Evolutionary conservation across 371 early-diverging fungal species (phyloP), one percentile per base, ranked within the genome.

Genomic region (Mortierella sp.): DNA sequence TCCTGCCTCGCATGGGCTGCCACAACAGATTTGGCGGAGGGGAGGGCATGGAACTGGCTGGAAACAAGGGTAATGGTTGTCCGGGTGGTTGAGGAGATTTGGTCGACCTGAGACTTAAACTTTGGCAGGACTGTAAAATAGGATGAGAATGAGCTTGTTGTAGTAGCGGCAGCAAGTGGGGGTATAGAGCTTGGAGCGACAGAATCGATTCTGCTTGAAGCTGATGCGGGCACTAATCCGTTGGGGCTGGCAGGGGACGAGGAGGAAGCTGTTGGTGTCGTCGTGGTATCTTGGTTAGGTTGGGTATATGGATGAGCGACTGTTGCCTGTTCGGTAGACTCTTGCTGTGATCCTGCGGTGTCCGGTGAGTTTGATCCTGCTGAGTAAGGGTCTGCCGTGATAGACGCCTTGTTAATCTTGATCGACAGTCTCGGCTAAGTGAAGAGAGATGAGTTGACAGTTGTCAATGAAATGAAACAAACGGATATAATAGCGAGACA

Each of bases 401-500:
- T 82, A 34, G 72, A 58, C 0, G 79, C 69, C 52, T 79, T 78
- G 71, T 68, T 79, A 61, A 83, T 67, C 68, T 83, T 78, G 79
- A 73, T 85, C 75, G 74, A 89, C 80, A 70, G 88, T 84, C 39
- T 89, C 16, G 43, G 91, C 91, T 68, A 88, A 11, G 19, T 24
- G n/a, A n/a, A n/a, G 31, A 24, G 47, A 41, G 2, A n/a, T 22
- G 29, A 43, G 55, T 31, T 8, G 66, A 1, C 22, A 9, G n/a
- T n/a, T n/a, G n/a, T n/a, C n/a, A n/a, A n/a, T n/a, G n/a, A 43
- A 63, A 29, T 13, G 45, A 45, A 11, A 39, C 24, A 61, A 13
- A 24, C 6, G 7, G 29, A 39, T 1, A 29, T 6, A 45, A 52
- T 26, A 52, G 52, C 52, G 50, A 50, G 52, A 52, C 13, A 16